Base-by-base conservation (phyloP, 371 early-diverging fungal genomes). In the Mortierella sp. region DNA sequence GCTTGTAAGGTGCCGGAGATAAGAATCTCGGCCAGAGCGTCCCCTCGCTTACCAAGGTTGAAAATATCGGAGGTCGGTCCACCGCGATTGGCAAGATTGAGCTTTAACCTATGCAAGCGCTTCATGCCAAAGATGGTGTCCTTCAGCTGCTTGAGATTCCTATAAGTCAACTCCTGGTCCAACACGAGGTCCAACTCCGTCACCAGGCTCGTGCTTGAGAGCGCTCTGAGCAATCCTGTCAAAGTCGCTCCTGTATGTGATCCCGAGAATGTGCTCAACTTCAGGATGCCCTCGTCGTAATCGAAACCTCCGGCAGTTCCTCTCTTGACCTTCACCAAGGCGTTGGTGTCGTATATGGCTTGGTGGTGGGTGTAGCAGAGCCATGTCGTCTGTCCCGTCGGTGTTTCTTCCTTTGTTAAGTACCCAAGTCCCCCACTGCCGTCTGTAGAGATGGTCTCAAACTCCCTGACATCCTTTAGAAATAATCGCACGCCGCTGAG, bases 361-460 rank as follows among this genome's bases (percentile, higher is more conserved):
- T 70, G n/a, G 58, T 79, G 35, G 48, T 74, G 79, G 6, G 68
- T 24, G 49, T 24, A 14, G 56, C 75, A 79, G 16, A 79, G 43
- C 74, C 78, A 78, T 5, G 51, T 51, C 44, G 21, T 63, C 11
- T 63, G 32, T 7, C 77, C 49, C 4, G 29, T 18, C 49, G 51
- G 1, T 6, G 55, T 63, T n/a, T 12, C n/a, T 49, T 43, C 77
- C 14, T 49, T 46, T 24, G 0, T 35, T 1, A 77, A 65, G 1
- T 41, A 35, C 38, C 78, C 73, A n/a, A 77, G 24, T 0, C 70
- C 27, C 12, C 43, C 18, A 48, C 48, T 51, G 41, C 7, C 49
- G 12, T 54, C 70, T 18, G 35, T 21, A 21, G 70, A 35, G 12
- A 32, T 56, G 29, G 16, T 70, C 44, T 75, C 76, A 12, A 32